phyloP scores from a whole-genome alignment of 768 basidiomycete genomes.

The Daedaleopsis nitida region DNA sequence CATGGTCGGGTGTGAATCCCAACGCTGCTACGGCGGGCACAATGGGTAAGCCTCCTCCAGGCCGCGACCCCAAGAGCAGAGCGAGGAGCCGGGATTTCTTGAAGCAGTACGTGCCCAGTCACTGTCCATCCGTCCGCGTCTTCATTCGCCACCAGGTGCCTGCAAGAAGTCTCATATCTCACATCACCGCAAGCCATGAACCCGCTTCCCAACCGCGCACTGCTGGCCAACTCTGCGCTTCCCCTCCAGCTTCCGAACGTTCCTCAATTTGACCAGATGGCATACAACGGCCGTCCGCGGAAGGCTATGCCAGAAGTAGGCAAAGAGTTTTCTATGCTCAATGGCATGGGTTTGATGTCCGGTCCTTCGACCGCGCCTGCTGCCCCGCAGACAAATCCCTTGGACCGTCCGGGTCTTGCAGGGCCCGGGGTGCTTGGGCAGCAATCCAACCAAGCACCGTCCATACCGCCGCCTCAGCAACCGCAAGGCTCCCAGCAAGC shows the following conservation, averaged over 20 bases:
- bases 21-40: constrained; percentile 45
- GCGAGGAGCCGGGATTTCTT: constrained; percentile 95
- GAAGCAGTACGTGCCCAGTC: constrained; percentile 72
- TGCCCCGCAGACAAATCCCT: constrained; percentile 41
- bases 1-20: constrained; percentile 47
- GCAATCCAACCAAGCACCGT: constrained; percentile 31
- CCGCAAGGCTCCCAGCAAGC: constrained; percentile 33
- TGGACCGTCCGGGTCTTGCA: constrained; percentile 55
- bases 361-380: constrained; percentile 53
- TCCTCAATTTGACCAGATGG: constrained; percentile 71
- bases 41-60: constrained; percentile 71
- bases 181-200: constrained; percentile 98
- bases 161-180: constrained; percentile 97
- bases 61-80: constrained; percentile 93
- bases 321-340: constrained; percentile 69
- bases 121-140: constrained; percentile 4
- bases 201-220: constrained; percentile 86
- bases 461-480: constrained; percentile 32
- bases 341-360: constrained; percentile 58
- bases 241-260: constrained; percentile 70
- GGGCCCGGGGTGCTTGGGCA: constrained; percentile 36
- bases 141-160: constrained; percentile 56
- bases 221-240: constrained; percentile 65
- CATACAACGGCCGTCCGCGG: constrained; percentile 78
- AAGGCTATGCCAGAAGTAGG: constrained; percentile 76